Evolutionary conservation across 2,329 filamentous ascomycete genomes (phyloP).

Genomic region (Thermoascus crustaceus): DNA sequence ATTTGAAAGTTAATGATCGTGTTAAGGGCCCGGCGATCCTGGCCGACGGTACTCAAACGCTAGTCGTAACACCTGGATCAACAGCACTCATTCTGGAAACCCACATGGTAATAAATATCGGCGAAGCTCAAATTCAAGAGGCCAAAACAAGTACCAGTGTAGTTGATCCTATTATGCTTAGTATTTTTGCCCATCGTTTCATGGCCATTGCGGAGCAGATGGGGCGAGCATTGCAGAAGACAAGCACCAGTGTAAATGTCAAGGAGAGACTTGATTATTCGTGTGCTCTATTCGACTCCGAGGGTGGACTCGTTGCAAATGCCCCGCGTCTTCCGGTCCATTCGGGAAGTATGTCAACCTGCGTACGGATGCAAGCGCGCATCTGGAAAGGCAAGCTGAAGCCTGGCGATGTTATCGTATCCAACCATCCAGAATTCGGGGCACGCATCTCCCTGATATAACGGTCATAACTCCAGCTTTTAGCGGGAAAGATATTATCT

Average conservation of each 20-base stretch:
- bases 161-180: slow-evolving; percentile 68
- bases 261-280: slow-evolving; percentile 72
- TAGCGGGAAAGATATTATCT: slow-evolving; percentile 60
- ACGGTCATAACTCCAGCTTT: slow-evolving; percentile 69
- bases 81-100: slow-evolving; percentile 68
- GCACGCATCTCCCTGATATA: slow-evolving; percentile 71
- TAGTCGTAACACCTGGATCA: slow-evolving; percentile 68
- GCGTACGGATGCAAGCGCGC: slow-evolving; percentile 63
- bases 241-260: slow-evolving; percentile 70
- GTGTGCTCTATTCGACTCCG: slow-evolving; percentile 65
- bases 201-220: slow-evolving; percentile 84
- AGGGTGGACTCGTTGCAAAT: slow-evolving; percentile 66
- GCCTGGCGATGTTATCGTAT: slow-evolving; percentile 67
- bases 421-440: slow-evolving; percentile 75
- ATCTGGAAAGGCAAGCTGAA: slow-evolving; percentile 73
- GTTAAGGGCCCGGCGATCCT: slow-evolving; percentile 76
- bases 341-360: slow-evolving; percentile 71
- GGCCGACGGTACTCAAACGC: slow-evolving; percentile 65
- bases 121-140: slow-evolving; percentile 44
- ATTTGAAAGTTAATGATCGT: slow-evolving; percentile 62
- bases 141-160: slow-evolving; percentile 43
- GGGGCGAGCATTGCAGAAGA: slow-evolving; percentile 71
- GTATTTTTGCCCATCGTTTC: slow-evolving; percentile 73
- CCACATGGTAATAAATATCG: slow-evolving; percentile 74
- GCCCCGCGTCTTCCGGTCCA: slow-evolving; percentile 71